Conservation (phyloP, 257 asterid genomes). For the Leptodermis oblonga region DNA sequence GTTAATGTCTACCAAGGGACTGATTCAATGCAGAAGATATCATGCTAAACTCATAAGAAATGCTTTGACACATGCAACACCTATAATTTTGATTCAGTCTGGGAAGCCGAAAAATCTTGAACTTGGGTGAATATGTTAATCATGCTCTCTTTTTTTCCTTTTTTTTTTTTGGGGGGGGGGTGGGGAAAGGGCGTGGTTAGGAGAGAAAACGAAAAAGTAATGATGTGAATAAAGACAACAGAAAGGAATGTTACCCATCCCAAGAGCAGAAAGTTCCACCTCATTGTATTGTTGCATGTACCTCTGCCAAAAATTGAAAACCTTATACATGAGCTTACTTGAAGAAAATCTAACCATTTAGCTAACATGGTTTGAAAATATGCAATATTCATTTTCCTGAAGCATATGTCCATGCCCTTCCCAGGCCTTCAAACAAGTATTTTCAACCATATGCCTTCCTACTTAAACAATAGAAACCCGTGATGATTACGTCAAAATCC, state of each 20-base stretch:
- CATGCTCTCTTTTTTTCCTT: no score
- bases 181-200: no score
- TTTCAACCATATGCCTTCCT: neutral
- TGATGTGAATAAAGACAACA: constrained; percentile 6
- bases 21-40: neutral
- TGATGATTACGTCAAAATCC: no score
- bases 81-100: neutral
- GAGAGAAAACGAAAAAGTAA: neutral
- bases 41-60: neutral
- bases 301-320: constrained; percentile 43
- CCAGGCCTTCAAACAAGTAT: neutral
- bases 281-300: constrained; percentile 60
- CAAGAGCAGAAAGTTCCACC: constrained; percentile 80
- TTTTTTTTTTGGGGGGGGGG: no score
- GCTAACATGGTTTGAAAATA: neutral
- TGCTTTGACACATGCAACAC: neutral
- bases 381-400: neutral
- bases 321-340: neutral
- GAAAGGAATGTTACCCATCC: constrained; percentile 55
- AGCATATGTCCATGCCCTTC: neutral
- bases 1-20: neutral
- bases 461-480: neutral
- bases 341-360: neutral
- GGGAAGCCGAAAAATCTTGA: neutral
- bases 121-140: neutral